These are phyloP conservation scores for Sapria himalayana DNA, from an alignment of 345 rosid species.

Conservation along the genomic window DNA sequence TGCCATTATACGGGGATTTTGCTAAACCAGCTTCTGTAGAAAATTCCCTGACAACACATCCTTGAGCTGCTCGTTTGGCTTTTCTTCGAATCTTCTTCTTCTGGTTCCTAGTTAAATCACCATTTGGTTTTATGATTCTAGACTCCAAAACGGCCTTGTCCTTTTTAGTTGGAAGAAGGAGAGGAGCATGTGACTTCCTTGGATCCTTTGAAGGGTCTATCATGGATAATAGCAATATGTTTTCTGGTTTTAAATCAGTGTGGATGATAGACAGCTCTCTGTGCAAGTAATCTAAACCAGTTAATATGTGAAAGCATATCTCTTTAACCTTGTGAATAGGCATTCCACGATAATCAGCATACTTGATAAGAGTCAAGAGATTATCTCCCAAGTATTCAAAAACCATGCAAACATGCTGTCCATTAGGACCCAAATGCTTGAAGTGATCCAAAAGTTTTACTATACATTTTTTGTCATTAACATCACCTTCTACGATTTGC, in stretches of 20 bases:
- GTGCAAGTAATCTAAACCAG: constrained; percentile 54
- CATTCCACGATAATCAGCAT: constrained; percentile 31
- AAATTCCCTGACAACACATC: constrained; percentile 25
- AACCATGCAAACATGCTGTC: constrained; percentile 66
- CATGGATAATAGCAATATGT: constrained; percentile 36
- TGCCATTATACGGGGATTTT: constrained; percentile 12
- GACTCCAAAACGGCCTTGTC: constrained; percentile 19
- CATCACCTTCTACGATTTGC: constrained; percentile 46
- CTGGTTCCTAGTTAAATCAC: constrained; percentile 31
- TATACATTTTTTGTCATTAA: constrained; percentile 38
- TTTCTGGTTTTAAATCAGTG: constrained; percentile 55
- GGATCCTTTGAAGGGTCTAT: constrained; percentile 44
- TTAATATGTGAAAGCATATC: constrained; percentile 32
- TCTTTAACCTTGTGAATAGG: constrained; percentile 40
- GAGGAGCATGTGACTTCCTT: constrained; percentile 22
- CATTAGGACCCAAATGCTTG: constrained; percentile 62
- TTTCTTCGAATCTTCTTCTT: constrained; percentile 41
- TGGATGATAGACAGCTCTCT: constrained; percentile 56
- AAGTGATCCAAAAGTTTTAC: constrained; percentile 66
- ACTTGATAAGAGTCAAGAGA: constrained; percentile 50
- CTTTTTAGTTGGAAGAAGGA: constrained; percentile 22
- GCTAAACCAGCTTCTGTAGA: constrained; percentile 15
- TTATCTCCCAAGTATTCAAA: constrained; percentile 61
- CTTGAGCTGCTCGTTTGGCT: constrained; percentile 37
- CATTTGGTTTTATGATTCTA: constrained; percentile 17